Conservation (phyloP, 1,139 yeast genomes). For the Sugiyamaella japonica region DNA sequence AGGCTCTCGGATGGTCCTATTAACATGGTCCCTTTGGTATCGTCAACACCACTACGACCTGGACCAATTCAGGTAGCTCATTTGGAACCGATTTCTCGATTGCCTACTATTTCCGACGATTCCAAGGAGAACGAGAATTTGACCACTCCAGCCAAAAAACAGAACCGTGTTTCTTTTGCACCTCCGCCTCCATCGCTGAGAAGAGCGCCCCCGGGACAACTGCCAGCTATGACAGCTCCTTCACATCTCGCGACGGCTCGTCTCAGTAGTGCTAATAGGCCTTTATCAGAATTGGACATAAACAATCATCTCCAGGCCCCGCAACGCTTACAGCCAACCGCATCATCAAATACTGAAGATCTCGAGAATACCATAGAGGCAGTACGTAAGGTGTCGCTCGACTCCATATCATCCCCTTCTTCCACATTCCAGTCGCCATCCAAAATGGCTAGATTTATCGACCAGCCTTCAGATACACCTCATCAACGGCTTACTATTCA, state of each 20-base stretch:
- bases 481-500: slow-evolving; percentile 65
- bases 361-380: slow-evolving; percentile 13
- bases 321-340: not conserved
- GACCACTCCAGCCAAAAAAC: slow-evolving; percentile 14
- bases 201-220: not conserved
- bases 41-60: slow-evolving; percentile 22
- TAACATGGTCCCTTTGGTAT: slow-evolving; percentile 17
- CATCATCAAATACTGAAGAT: not conserved
- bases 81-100: slow-evolving; percentile 26
- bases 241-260: slow-evolving; percentile 12
- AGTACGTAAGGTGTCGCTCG: slow-evolving; percentile 13
- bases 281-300: slow-evolving; percentile 11
- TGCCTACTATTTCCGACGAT: slow-evolving; percentile 11
- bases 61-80: slow-evolving; percentile 27
- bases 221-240: slow-evolving; percentile 3
- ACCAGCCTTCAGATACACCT: slow-evolving; percentile 2
- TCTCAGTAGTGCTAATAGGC: slow-evolving; percentile 5
- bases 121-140: slow-evolving; percentile 17
- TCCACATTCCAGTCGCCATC: slow-evolving; percentile 8
- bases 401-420: slow-evolving; percentile 6
- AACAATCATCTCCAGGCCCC: slow-evolving; percentile 9
- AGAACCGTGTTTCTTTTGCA: slow-evolving; percentile 13
- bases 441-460: not conserved
- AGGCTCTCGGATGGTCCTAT: slow-evolving; percentile 8
- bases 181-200: not conserved